These are phyloP conservation scores for Entrophospora sp. DNA, from an alignment of 192 early-diverging fungal genomes.

Conservation along the genomic window DNA sequence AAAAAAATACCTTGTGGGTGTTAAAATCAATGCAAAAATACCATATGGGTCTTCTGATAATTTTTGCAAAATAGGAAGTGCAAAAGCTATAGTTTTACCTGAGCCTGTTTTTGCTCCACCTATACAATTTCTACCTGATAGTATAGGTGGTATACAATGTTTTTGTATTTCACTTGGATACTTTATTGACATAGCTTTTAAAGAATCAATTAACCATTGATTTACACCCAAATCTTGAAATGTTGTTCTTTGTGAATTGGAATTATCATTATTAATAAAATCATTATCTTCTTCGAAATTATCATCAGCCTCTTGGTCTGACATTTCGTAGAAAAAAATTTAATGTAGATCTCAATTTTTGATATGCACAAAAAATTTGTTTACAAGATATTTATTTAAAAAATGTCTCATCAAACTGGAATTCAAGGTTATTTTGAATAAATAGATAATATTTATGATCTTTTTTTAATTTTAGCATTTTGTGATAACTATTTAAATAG, in stretches of 20 bases:
- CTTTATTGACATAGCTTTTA: constrained; percentile 73
- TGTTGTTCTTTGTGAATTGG: constrained; percentile 11
- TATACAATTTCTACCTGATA: constrained; percentile 74
- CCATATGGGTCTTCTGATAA: constrained; percentile 95
- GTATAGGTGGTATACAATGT: constrained; percentile 73
- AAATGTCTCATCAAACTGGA: constrained; percentile 52
- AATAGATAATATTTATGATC: neutral
- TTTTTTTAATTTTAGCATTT: neutral
- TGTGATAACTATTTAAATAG: constrained; percentile 13
- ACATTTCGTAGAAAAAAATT: neutral
- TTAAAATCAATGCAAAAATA: constrained; percentile 91
- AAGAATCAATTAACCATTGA: constrained; percentile 70
- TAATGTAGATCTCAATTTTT: too few relatives aligned
- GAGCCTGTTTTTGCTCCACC: constrained; percentile 94
- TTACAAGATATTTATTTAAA: too few relatives aligned
- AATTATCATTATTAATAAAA: constrained; percentile 21
- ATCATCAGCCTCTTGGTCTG: neutral
- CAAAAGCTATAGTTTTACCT: constrained; percentile 98
- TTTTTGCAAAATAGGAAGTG: constrained; percentile 90
- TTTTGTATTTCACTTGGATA: constrained; percentile 89
- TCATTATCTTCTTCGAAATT: constrained; percentile 32
- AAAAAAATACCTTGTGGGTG: constrained; percentile 69
- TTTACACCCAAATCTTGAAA: constrained; percentile 75
- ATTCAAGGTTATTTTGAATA: constrained; percentile 31
- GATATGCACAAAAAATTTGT: too few relatives aligned